Base-by-base conservation (phyloP, 2,329 filamentous ascomycete genomes). In the Colletotrichum truncatum region DNA sequence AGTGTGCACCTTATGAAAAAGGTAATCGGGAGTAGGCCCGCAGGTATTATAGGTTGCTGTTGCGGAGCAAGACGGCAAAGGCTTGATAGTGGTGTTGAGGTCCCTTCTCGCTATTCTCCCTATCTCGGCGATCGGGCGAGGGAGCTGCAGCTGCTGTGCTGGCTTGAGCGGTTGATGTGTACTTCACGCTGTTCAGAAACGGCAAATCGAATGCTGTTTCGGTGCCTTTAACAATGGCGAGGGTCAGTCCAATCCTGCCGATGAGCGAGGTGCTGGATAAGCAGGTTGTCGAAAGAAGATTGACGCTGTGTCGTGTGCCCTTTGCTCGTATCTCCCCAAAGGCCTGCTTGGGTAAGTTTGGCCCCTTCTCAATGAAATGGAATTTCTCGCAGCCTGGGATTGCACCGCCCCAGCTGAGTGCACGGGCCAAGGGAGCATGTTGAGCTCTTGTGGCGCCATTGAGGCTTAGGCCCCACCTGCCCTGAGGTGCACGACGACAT, bases 341-440 rank as follows among this genome's bases (percentile, higher is more conserved):
- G 34, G 49, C 57, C 57, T 65, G 57, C 49, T 62, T 61, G 57
- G 43, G 56, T 45, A 55, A 62, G 34, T 45, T 65, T 54, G 62
- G 32, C 39, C 41, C 56, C 57, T 65, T 45, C 41, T 21, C 41
- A 48, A n/a, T 65, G 34, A 55, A n/a, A 65, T 65, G 62, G 62
- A 65, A 65, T 65, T 65, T 65, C 62, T 65, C 62, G 62, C 57
- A 65, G 57, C 62, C 57, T 65, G 49, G 56, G 38, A 55, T 34
- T 65, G 62, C 62, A 65, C 62, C 62, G 62, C 62, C 62, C 34
- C 62, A 62, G 49, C 49, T 61, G 5, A 3, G 48, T 28, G 62
- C 62, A 65, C 57, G 62, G 62, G 23, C 62, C 62, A 65, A 14
- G 49, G 16, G 26, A 32, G 21, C 18, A 23, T 23, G 25, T 25